phyloP scores from a whole-genome alignment of 495 filamentous ascomycete genomes.

The Tuber magnatum region DNA sequence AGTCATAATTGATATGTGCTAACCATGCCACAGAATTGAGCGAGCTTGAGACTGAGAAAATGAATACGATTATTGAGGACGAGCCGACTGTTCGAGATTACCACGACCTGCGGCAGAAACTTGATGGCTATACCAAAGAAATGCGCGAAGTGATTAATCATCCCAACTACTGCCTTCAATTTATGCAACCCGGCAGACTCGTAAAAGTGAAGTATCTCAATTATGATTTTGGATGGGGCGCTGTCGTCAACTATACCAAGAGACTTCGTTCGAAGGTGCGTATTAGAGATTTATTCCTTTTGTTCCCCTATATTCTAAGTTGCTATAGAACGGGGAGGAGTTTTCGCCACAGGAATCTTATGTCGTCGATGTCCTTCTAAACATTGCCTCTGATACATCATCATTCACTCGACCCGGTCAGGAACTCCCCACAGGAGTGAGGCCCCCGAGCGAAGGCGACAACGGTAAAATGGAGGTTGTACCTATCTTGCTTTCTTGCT shows the following conservation, averaged over 20 bases:
- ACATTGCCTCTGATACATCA: slow-evolving; percentile 56
- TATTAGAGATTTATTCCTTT: not conserved
- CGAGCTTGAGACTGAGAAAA: slow-evolving; percentile 63
- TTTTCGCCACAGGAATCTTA: slow-evolving; percentile 64
- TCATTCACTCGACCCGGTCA: slow-evolving; percentile 53
- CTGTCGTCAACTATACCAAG: slow-evolving; percentile 61
- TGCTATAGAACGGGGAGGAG: slow-evolving; percentile 55
- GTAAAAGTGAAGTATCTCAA: slow-evolving; percentile 73
- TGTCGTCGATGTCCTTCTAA: slow-evolving; percentile 72
- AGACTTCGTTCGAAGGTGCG: slow-evolving; percentile 44
- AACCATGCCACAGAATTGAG: slow-evolving; percentile 53
- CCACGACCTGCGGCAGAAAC: slow-evolving; percentile 72
- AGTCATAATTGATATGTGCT: slow-evolving; percentile 19
- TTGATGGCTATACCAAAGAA: slow-evolving; percentile 73
- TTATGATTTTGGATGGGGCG: slow-evolving; percentile 87
- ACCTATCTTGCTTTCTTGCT: slow-evolving; percentile 73
- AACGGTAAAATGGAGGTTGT: slow-evolving; percentile 72
- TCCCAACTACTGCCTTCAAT: slow-evolving; percentile 73
- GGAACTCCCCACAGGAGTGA: slow-evolving; percentile 58
- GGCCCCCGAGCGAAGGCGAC: slow-evolving; percentile 59
- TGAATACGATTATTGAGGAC: slow-evolving; percentile 68
- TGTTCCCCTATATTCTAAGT: slow-evolving; percentile 45
- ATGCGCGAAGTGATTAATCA: slow-evolving; percentile 83
- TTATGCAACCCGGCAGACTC: slow-evolving; percentile 71
- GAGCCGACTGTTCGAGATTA: slow-evolving; percentile 87